Conservation (phyloP, 352 stramenopile genomes). For the Aphanomyces cochlioides region DNA sequence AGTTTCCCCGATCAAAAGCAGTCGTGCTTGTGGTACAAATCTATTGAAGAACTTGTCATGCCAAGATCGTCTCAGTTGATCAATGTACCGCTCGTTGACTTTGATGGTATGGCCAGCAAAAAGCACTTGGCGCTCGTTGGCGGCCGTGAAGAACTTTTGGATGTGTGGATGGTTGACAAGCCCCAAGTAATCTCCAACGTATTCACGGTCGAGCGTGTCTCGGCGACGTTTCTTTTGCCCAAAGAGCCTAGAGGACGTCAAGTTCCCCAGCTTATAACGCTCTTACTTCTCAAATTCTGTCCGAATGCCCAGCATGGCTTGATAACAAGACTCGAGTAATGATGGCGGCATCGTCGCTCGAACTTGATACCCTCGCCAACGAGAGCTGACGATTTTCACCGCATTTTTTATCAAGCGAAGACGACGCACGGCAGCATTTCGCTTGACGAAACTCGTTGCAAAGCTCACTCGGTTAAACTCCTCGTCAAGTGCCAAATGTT, state of each 20-base stretch:
- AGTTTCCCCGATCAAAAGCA: constrained; percentile 73
- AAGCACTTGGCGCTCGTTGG: constrained; percentile 57
- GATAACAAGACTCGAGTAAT: constrained; percentile 68
- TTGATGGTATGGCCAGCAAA: constrained; percentile 71
- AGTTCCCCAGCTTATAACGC: neutral
- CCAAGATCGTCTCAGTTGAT: neutral
- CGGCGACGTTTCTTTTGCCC: constrained; percentile 83
- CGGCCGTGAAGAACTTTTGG: constrained; percentile 51
- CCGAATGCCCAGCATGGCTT: constrained; percentile 68
- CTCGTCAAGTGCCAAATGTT: constrained; percentile 54
- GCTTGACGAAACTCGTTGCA: constrained; percentile 67
- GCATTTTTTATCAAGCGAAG: constrained; percentile 58
- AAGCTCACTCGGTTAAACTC: constrained; percentile 66
- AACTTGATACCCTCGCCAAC: constrained; percentile 65
- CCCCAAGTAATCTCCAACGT: constrained; percentile 76
- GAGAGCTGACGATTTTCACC: constrained; percentile 73
- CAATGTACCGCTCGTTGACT: constrained; percentile 60
- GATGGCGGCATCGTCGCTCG: constrained; percentile 62
- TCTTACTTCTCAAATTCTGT: constrained; percentile 81
- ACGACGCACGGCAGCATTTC: constrained; percentile 43
- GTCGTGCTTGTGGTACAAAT: constrained; percentile 69
- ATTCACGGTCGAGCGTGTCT: constrained; percentile 69
- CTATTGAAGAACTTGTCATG: constrained; percentile 29
- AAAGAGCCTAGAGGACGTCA: constrained; percentile 6
- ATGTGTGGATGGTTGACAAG: constrained; percentile 67